These are phyloP conservation scores for Ascochyta clinopodiicola DNA, from an alignment of 2,329 filamentous ascomycete genomes.

Conservation along the genomic window DNA sequence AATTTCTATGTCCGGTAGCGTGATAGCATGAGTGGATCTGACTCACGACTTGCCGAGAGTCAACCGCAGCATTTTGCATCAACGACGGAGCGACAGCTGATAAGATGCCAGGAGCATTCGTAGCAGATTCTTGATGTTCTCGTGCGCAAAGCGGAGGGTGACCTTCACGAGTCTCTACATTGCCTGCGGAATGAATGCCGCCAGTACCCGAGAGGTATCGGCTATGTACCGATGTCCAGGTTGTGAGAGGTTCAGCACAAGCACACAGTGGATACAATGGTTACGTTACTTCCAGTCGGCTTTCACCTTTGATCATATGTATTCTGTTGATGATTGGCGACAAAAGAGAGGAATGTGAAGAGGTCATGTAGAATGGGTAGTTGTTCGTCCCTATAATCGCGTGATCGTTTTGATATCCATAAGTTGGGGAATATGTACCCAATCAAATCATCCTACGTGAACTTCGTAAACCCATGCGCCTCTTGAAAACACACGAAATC, in stretches of 20 bases:
- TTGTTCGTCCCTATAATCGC: slow-evolving; percentile 4
- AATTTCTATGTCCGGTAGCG: slow-evolving; percentile 16
- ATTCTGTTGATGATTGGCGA: background rate
- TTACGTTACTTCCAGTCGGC: background rate
- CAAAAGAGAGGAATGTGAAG: background rate
- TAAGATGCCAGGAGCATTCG: background rate
- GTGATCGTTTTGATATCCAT: slow-evolving; percentile 12
- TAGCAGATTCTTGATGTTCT: background rate
- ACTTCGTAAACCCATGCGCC: slow-evolving; percentile 18
- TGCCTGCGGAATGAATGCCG: background rate
- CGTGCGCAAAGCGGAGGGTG: background rate
- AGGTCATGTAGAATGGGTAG: slow-evolving; percentile 14
- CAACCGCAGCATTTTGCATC: background rate
- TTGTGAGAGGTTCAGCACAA: background rate
- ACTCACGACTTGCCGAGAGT: slow-evolving; percentile 6
- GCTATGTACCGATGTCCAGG: slow-evolving; percentile 1
- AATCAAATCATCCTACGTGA: slow-evolving; percentile 15
- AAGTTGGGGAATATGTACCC: slow-evolving; percentile 11
- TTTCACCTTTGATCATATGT: background rate
- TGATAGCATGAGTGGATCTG: slow-evolving; percentile 13
- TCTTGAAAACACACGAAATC: slow-evolving; percentile 7
- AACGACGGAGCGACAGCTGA: background rate
- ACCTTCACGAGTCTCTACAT: background rate
- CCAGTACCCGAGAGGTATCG: slow-evolving; percentile 2
- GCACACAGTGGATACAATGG: background rate